Evolutionary conservation across 2,329 filamentous ascomycete genomes (phyloP).

Genomic region (Colletotrichum australisinense): DNA sequence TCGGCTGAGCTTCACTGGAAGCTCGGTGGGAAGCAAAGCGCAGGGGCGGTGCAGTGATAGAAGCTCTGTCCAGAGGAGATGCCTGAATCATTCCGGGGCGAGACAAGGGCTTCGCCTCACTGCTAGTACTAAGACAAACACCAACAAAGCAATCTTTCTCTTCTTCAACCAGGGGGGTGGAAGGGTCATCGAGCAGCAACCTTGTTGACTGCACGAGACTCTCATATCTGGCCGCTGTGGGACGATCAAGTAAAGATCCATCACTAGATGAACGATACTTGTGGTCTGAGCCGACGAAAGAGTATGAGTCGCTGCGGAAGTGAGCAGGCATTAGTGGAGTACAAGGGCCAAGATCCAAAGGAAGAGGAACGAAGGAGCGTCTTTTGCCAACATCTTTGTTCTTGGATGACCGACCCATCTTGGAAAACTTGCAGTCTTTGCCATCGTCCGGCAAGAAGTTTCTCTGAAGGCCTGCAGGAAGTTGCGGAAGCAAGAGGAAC

Average conservation of each 20-base stretch:
- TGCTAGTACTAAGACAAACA: constrained; percentile 5
- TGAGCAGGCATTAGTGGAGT: constrained; percentile 24
- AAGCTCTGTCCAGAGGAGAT: background rate
- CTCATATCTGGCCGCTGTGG: background rate
- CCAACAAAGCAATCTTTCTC: constrained; percentile 5
- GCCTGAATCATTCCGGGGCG: background rate
- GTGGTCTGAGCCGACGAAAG: background rate
- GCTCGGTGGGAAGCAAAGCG: constrained; percentile 1
- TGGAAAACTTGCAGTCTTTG: constrained; percentile 9
- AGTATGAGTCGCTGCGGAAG: constrained; percentile 10
- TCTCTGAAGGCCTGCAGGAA: constrained; percentile 42
- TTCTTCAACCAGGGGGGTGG: background rate
- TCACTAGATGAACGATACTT: background rate
- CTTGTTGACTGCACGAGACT: background rate
- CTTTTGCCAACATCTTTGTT: constrained; percentile 5
- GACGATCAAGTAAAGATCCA: constrained; percentile 1
- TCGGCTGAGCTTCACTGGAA: constrained; percentile 1
- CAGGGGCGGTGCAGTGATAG: background rate
- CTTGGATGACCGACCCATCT: background rate
- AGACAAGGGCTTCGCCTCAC: background rate
- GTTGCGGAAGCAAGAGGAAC: constrained; percentile 49
- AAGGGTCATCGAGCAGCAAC: background rate
- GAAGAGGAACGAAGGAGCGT: constrained; percentile 23
- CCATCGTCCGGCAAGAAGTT: constrained; percentile 22
- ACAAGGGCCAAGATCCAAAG: constrained; percentile 21